Evolutionary conservation across 1,139 yeast species (phyloP).

Genomic region (Taphrina sp.): DNA sequence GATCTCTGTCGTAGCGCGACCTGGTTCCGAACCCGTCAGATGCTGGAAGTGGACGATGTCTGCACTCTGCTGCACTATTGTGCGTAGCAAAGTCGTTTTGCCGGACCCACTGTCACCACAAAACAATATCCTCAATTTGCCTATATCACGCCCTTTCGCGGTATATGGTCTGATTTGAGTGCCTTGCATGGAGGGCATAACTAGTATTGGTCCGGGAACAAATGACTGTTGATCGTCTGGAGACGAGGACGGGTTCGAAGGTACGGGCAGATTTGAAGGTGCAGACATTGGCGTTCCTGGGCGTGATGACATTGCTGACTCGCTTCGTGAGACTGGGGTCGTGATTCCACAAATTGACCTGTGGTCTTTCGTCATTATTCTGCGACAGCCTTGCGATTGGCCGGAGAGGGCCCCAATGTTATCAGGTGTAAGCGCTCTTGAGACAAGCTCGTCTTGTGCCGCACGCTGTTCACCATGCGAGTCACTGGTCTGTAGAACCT

Average conservation of each 20-base stretch:
- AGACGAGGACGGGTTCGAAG: constrained; percentile 16
- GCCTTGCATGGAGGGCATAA: constrained; percentile 22
- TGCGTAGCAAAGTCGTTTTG: constrained; percentile 21
- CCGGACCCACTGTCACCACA: constrained; percentile 21
- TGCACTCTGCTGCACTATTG: constrained; percentile 21
- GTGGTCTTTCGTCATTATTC: too few relatives aligned
- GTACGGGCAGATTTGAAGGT: constrained; percentile 5
- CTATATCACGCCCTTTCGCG: constrained; percentile 10
- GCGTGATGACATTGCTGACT: constrained; percentile 11
- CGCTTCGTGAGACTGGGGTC: too few relatives aligned
- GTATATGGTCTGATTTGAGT: background rate
- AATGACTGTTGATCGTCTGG: constrained; percentile 1
- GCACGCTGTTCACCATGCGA: too few relatives aligned
- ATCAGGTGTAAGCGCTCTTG: background rate
- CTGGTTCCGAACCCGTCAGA: constrained; percentile 14
- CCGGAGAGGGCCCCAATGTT: too few relatives aligned
- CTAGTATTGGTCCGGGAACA: constrained; percentile 13
- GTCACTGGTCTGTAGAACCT: too few relatives aligned
- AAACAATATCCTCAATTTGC: constrained; percentile 17
- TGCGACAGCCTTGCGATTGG: too few relatives aligned
- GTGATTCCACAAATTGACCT: too few relatives aligned
- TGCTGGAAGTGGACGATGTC: constrained; percentile 20
- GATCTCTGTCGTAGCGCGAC: constrained; percentile 17
- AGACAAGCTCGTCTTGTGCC: background rate
- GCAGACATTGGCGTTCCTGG: constrained; percentile 19